phyloP scores from a whole-genome alignment of 2,329 filamentous ascomycete genomes.

The Alternaria postmessia region DNA sequence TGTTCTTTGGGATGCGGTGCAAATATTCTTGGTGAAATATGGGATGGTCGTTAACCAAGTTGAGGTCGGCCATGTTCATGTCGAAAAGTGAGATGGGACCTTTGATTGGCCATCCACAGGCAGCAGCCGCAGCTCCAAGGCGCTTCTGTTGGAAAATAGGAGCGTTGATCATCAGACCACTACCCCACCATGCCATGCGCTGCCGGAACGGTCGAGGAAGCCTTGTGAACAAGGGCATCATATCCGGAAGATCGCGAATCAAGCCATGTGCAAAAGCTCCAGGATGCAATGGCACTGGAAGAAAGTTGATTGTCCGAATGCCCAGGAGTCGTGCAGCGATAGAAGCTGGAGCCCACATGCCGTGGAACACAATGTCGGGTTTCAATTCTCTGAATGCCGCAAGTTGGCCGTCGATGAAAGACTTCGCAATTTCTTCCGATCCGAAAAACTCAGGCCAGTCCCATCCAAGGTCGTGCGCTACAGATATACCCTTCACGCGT shows the following conservation, averaged over 20 bases:
- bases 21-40: constrained; percentile 43
- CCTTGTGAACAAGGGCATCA: constrained; percentile 43
- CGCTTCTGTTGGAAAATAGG: constrained; percentile 45
- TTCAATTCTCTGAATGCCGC: constrained; percentile 39
- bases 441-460: constrained; percentile 48
- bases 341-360: constrained; percentile 46
- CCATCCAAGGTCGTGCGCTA: constrained; percentile 45
- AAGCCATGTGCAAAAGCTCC: constrained; percentile 39
- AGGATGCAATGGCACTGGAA: constrained; percentile 42
- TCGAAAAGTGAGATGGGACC: constrained; percentile 46
- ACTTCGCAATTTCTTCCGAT: constrained; percentile 41
- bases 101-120: constrained; percentile 37
- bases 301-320: constrained; percentile 45
- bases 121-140: constrained; percentile 40
- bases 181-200: constrained; percentile 37
- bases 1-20: constrained; percentile 40
- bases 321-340: constrained; percentile 41
- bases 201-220: constrained; percentile 40
- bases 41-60: constrained; percentile 45
- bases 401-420: constrained; percentile 44
- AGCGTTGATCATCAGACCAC: constrained; percentile 40
- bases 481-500: constrained; percentile 41
- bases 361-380: constrained; percentile 46
- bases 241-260: constrained; percentile 44
- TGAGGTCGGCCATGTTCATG: constrained; percentile 48